Base-by-base conservation (phyloP, 2,329 filamentous ascomycete species). In the Pseudogymnoascus sp. region DNA sequence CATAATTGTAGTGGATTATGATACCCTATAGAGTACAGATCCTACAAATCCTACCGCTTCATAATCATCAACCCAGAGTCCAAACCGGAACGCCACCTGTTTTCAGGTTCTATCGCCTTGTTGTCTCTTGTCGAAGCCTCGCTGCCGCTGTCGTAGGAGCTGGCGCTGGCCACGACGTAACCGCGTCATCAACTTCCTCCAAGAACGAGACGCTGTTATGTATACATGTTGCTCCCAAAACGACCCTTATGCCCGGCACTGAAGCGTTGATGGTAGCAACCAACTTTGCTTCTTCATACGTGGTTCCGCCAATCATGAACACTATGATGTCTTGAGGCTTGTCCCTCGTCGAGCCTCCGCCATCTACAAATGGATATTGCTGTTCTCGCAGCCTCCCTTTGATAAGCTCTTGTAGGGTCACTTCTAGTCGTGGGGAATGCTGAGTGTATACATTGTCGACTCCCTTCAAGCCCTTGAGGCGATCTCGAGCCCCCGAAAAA, bases 401-500 rank as follows among this genome's bases (percentile, higher is more conserved):
- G 77, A 97, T 92, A 59, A 99, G 79, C 68, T 93, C 93, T 71
- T 97, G 93, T 16, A 99, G 77, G 0, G 92, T 97, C 22, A 84
- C 83, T 73, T 97, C 92, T 14, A 99, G 75, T 20, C 91, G 82
- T 0, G 95, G 92, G 5, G 91, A 95, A 74, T 99, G 94, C 73
- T 99, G 95, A 0, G 94, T 99, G 73, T 99, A 99, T 28, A 99
- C 94, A 69, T 99, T 99, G 73, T 99, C 95, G 1, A 99, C 94
- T 1, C 94, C 94, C 71, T 97, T 97, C 12, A 99, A 80, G 0
- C 94, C 94, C 70, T 96, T 96, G 74, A 99, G 92, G 4, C 92
- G 86, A 70, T 88, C 90, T 38, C 91, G 83, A 9, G 92, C 92
- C 11, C 90, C 90, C 0, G 90, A 90, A 74, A 99, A 96, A 65